phyloP scores from a whole-genome alignment of 2,329 filamentous ascomycete genomes.

The Thelonectria olida region DNA sequence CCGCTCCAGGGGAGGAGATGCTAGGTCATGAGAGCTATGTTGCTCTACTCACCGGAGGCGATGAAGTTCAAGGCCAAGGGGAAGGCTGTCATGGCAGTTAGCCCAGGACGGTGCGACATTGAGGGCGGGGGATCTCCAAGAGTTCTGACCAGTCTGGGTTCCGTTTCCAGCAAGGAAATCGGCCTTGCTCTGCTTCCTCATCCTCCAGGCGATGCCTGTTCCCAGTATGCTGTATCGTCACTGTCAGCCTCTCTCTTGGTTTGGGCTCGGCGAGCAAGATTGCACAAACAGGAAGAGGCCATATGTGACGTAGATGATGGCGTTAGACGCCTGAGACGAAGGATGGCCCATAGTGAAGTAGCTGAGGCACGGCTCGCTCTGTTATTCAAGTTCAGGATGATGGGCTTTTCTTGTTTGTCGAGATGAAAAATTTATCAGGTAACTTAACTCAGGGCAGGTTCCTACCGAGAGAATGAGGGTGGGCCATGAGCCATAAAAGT shows the following conservation, averaged over 20 bases:
- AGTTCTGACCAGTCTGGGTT: conserved; percentile 80
- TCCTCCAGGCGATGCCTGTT: conserved; percentile 64
- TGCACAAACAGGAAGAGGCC: conserved; percentile 75
- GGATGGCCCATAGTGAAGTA: conserved; percentile 72
- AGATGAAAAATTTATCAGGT: too few species aligned
- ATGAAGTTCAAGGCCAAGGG: conserved; percentile 90
- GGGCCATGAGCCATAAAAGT: too few species aligned
- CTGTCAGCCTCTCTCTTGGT: conserved; percentile 25
- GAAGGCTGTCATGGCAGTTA: conserved; percentile 65
- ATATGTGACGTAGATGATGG: conserved; percentile 84
- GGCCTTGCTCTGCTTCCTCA: conserved; percentile 71
- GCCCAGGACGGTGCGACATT: conserved; percentile 16
- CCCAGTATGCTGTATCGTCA: conserved; percentile 66
- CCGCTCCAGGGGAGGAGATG: conserved; percentile 67
- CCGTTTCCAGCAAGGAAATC: conserved; percentile 81
- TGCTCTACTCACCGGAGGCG: conserved; percentile 83
- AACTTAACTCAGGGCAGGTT: too few species aligned
- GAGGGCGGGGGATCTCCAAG: background rate
- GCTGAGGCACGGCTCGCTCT: too few species aligned
- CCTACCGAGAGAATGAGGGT: too few species aligned
- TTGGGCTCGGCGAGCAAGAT: background rate
- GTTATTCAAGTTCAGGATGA: too few species aligned
- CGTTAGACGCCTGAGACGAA: conserved; percentile 80
- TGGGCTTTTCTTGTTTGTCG: too few species aligned
- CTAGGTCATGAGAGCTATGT: conserved; percentile 34